A percentile compares a stretch with the other conserved stretches of the same genome.
These are phyloP conservation scores for Eucalyptus curtisii DNA, from an alignment of 345 rosid genomes.

Conservation along the genomic window DNA sequence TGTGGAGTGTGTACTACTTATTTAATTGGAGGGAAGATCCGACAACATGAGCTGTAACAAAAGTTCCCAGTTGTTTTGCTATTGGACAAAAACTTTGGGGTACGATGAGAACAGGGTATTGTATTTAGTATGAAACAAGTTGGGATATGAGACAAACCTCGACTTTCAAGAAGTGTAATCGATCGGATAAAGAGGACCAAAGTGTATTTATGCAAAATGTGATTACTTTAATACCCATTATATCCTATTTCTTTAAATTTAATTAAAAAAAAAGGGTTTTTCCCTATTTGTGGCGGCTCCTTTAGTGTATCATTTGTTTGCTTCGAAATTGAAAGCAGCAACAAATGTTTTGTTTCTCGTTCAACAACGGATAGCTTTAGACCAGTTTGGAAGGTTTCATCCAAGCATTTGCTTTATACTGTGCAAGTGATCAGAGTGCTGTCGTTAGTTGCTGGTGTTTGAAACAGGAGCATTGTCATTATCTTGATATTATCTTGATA, in stretches of 20 bases:
- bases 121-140: neutral
- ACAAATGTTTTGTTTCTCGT: neutral
- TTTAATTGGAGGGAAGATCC: neutral
- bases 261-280: neutral
- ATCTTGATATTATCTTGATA: neutral
- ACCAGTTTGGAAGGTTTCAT: neutral
- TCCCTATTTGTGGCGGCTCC: neutral
- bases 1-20: neutral
- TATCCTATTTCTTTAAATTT: neutral
- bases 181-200: accelerated
- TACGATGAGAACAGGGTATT: neutral
- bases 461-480: neutral
- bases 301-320: neutral
- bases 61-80: neutral
- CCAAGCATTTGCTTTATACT: neutral
- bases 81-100: neutral
- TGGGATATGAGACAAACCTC: neutral
- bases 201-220: neutral
- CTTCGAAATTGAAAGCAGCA: neutral
- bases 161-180: neutral
- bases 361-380: neutral
- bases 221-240: neutral
- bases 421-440: neutral
- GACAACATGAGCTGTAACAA: neutral
- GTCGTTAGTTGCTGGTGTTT: neutral